Evolutionary conservation across 306 rosid genomes (phyloP), one percentile per base, ranked within the genome.

Genomic region (Castanea crenata): DNA sequence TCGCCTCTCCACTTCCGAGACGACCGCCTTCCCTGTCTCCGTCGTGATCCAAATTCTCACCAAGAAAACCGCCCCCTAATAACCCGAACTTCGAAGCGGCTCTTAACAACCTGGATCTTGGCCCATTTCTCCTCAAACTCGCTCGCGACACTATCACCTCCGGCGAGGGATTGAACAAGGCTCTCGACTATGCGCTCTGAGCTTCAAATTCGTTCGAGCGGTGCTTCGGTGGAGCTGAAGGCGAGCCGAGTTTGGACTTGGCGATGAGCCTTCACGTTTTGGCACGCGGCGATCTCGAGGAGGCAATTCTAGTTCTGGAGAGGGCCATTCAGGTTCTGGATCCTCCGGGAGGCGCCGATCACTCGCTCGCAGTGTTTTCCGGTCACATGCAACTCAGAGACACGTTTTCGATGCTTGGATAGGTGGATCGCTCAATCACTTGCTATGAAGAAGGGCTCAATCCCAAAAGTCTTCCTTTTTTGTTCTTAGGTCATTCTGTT

Each of bases 81-180:
- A 67, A 67, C 72, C 52, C 72, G 16, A 34, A 67, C 41, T 80
- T 92, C 0, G 98, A 91, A 27, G 86, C 93, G 35, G 92, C 97
- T 1, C 93, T 96, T 1, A 97, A 96, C 83, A 96, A 96, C 80
- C 98, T 98, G 59, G 99, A 96, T 96, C 99, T 96, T 62, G 99
- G 97, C 1, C 99, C 99, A 2, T 95, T 95, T 59, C 95, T 95
- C 1, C 98, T 96, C 18, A 93, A 96, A 77, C 85, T 96, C 1
- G 98, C 99, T 18, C 87, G 98, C 0, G 97, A 93, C 74, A 90
- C 99, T 13, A 96, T 96, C 35, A 97, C 99, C 41, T 93, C 98
- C 1, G 98, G 99, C 6, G 99, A 96, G 0, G 98, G 99, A 0
- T 98, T 97, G 14, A 84, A 83, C 63, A 96, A 87, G 84, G 98